phyloP scores from a whole-genome alignment of 2,329 filamentous ascomycete species.

The Botryosphaeria dothidea region DNA sequence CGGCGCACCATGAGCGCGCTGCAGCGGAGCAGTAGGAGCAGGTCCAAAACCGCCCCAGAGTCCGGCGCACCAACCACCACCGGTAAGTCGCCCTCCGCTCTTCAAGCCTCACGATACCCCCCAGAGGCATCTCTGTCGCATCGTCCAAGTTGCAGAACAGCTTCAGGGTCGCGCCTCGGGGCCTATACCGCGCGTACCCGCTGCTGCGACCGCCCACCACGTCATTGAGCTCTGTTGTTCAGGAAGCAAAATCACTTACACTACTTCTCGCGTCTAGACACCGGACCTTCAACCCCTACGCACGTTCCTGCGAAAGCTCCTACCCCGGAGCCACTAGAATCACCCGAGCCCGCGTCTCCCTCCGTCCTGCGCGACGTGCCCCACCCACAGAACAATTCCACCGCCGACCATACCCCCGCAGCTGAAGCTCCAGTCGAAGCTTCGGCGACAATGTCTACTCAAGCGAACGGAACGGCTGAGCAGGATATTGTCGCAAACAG shows the following conservation, averaged over 20 bases:
- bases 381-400: slow-evolving; percentile 7
- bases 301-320: slow-evolving; percentile 16
- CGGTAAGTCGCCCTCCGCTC: slow-evolving; percentile 7
- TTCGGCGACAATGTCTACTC: neutral
- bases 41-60: slow-evolving; percentile 35
- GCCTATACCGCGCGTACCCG: neutral
- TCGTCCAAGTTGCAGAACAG: neutral
- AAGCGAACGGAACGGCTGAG: neutral
- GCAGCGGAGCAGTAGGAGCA: slow-evolving; percentile 37
- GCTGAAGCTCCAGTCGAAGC: neutral
- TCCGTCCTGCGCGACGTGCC: slow-evolving; percentile 11
- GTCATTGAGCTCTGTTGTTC: slow-evolving; percentile 9
- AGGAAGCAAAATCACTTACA: neutral
- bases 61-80: slow-evolving; percentile 20
- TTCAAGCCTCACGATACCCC: neutral
- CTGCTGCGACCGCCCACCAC: slow-evolving; percentile 1
- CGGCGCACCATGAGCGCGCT: slow-evolving; percentile 44
- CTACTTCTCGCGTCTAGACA: slow-evolving; percentile 1
- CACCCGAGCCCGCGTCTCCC: slow-evolving; percentile 15
- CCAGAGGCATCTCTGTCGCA: neutral
- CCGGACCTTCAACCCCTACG: slow-evolving; percentile 7
- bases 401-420: neutral
- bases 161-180: neutral
- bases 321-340: slow-evolving; percentile 19
- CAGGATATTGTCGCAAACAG: neutral